These are phyloP conservation scores for Penicillium vulpinum DNA, from an alignment of 2,329 filamentous ascomycete genomes.

Conservation along the genomic window DNA sequence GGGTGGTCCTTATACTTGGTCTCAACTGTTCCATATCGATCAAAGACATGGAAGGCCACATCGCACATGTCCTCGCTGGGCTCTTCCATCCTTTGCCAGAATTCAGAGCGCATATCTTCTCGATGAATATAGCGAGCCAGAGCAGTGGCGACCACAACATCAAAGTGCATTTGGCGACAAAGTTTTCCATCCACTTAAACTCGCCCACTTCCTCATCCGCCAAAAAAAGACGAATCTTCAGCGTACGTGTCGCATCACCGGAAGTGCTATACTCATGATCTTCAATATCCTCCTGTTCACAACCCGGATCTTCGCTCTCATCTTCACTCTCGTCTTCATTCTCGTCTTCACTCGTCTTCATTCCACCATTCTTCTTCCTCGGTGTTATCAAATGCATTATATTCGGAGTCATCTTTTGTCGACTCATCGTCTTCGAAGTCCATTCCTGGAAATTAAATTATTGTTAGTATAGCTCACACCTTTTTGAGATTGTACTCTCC, in stretches of 20 bases:
- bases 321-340: neutral
- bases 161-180: neutral
- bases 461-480: no score
- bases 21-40: neutral
- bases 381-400: neutral
- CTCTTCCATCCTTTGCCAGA: neutral
- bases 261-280: neutral
- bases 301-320: neutral
- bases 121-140: neutral
- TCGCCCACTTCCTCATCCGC: neutral
- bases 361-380: neutral
- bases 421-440: neutral
- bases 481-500: no score
- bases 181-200: neutral
- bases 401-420: neutral
- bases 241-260: neutral
- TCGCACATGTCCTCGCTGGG: neutral
- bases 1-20: neutral
- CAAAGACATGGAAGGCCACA: neutral
- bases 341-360: neutral
- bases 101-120: neutral
- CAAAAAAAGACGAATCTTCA: neutral
- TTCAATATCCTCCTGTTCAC: neutral
- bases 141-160: neutral
- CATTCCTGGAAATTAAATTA: no score